Evolutionary conservation across 202 grass and related monocot species (phyloP).

Genomic region (Cymbopogon flexuosus): DNA sequence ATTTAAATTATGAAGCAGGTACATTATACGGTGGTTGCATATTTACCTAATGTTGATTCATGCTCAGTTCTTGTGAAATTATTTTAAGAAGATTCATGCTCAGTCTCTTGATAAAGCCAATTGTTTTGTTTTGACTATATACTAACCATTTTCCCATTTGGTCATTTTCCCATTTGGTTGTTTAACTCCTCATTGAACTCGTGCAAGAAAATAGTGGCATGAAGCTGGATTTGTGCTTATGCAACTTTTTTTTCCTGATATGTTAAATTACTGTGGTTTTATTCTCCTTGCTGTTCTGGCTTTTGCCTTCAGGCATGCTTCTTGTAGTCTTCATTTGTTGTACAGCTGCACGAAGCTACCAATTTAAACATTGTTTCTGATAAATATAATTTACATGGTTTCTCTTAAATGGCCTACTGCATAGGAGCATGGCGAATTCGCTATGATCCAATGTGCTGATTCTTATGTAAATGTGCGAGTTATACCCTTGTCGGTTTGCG

Average conservation of each 20-base stretch:
- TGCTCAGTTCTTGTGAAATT: too few relatives aligned
- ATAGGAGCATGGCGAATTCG: not conserved
- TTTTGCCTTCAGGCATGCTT: not conserved
- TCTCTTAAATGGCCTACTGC: not conserved
- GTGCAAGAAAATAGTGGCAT: conserved; percentile 1
- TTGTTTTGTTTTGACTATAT: too few relatives aligned
- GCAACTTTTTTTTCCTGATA: not conserved
- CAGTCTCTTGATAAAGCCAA: not conserved
- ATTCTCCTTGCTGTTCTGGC: not conserved
- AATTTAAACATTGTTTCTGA: conserved; percentile 1
- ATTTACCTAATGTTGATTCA: not conserved
- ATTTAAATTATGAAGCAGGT: conserved; percentile 98
- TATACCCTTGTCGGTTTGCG: not conserved
- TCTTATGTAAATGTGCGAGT: not conserved
- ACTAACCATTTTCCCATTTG: too few relatives aligned
- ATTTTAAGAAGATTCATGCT: too few relatives aligned
- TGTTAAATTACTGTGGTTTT: not conserved
- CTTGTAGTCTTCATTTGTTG: not conserved
- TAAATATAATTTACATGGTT: not conserved
- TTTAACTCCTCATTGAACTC: conserved; percentile 15
- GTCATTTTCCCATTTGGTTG: not conserved
- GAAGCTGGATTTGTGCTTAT: conserved; percentile 3
- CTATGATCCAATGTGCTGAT: not conserved
- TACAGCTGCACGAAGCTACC: not conserved
- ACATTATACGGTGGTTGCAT: not conserved